phyloP scores from a whole-genome alignment of 306 rosid species.

The Prunus fruticosa region DNA sequence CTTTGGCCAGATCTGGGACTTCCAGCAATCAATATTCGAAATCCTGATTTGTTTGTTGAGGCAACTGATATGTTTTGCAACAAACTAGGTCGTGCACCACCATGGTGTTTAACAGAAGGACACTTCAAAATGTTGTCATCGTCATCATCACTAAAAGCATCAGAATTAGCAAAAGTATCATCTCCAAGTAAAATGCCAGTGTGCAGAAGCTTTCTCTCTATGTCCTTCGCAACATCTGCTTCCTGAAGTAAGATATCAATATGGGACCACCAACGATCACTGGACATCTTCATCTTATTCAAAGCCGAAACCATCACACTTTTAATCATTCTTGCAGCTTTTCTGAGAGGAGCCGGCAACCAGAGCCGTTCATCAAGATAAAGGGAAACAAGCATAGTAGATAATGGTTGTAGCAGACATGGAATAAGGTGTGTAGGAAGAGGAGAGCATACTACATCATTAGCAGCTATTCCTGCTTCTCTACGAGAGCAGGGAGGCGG shows the following conservation, averaged over 20 bases:
- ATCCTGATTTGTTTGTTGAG: conserved; percentile 52
- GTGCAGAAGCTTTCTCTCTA: conserved; percentile 56
- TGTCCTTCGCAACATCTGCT: conserved; percentile 50
- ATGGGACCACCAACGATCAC: conserved; percentile 80
- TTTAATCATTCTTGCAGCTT: conserved; percentile 63
- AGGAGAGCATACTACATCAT: conserved; percentile 71
- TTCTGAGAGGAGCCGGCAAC: conserved; percentile 64
- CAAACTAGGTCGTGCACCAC: conserved; percentile 36
- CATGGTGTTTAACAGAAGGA: conserved; percentile 34
- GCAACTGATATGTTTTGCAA: conserved; percentile 33
- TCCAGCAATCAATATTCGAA: conserved; percentile 76
- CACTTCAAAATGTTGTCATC: conserved; percentile 16
- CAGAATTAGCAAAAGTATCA: conserved; percentile 35
- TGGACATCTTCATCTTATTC: conserved; percentile 51
- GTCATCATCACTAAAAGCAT: conserved; percentile 33
- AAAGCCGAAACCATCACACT: conserved; percentile 59
- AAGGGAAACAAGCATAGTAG: conserved; percentile 75
- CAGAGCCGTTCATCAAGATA: conserved; percentile 70
- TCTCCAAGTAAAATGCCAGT: conserved; percentile 61
- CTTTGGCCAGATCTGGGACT: conserved; percentile 81
- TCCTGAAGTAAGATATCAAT: conserved; percentile 63
- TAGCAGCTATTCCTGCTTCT: conserved; percentile 96
- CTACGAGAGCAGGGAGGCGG: conserved; percentile 92
- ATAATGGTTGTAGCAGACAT: conserved; percentile 68
- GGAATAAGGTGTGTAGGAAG: conserved; percentile 84